phyloP scores from a whole-genome alignment of 1,284 basidiomycete genomes.

The Quambalaria eucalypti region DNA sequence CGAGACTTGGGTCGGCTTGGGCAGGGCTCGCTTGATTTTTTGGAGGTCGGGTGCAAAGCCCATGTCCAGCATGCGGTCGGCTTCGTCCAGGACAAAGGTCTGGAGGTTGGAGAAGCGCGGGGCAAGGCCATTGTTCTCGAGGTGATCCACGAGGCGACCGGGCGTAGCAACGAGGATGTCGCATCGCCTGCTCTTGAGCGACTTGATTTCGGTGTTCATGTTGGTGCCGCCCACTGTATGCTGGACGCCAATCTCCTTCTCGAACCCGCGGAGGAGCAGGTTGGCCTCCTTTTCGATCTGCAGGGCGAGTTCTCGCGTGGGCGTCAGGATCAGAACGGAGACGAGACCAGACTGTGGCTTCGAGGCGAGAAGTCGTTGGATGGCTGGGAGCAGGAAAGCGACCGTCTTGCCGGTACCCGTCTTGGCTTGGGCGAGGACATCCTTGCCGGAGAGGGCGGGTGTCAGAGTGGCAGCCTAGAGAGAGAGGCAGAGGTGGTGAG shows the following conservation, averaged over 20 bases:
- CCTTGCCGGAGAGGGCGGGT: conserved; percentile 48
- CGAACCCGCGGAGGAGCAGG: conserved; percentile 25
- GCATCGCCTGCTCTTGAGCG: conserved; percentile 31
- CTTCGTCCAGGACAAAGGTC: conserved; percentile 51
- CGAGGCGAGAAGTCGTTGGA: conserved; percentile 54
- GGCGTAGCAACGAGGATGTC: conserved; percentile 52
- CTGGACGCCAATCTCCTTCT: conserved; percentile 40
- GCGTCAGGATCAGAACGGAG: conserved; percentile 49
- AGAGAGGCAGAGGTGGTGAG: conserved; percentile 26
- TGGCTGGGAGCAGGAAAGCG: conserved; percentile 77
- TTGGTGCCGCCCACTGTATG: conserved; percentile 51
- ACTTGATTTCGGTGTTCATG: conserved; percentile 42
- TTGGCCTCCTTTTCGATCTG: conserved; percentile 46
- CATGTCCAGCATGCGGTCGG: conserved; percentile 50
- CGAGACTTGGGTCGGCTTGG: conserved; percentile 28
- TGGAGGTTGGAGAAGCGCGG: conserved; percentile 38
- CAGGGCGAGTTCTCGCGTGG: conserved; percentile 52
- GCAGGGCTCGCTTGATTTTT: conserved; percentile 45
- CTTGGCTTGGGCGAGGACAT: conserved; percentile 67
- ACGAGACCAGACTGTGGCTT: conserved; percentile 29
- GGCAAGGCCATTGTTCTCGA: conserved; percentile 47
- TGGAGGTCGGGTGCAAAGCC: conserved; percentile 38
- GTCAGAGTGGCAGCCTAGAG: conserved; percentile 53
- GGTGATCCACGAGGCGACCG: conserved; percentile 51
- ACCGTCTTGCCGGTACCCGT: conserved; percentile 90